These are phyloP conservation scores for Fraxinus ornus DNA, from an alignment of 305 asterid genomes.

Conservation along the genomic window DNA sequence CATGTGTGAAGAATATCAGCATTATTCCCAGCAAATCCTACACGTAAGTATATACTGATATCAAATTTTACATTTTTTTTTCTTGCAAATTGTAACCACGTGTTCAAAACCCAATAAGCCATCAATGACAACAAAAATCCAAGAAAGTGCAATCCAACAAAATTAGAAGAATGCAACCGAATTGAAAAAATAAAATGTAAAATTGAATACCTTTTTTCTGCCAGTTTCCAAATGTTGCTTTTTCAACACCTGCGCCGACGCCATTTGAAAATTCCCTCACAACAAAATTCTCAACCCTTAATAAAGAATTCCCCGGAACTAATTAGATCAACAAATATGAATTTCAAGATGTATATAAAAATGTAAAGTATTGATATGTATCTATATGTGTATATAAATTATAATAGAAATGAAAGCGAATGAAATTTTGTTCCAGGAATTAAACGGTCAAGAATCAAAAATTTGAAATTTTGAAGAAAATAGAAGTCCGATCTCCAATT, in stretches of 20 bases:
- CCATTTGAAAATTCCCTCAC: conserved; percentile 46
- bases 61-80: not conserved
- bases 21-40: not conserved
- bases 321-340: conserved; percentile 34
- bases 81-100: not conserved
- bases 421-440: not conserved
- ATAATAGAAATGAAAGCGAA: not conserved
- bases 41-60: not conserved
- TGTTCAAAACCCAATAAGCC: not conserved
- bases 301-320: conserved; percentile 21
- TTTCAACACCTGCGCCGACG: conserved; percentile 81
- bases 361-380: not conserved
- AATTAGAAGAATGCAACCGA: not conserved
- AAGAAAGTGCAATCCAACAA: not conserved
- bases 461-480: not conserved
- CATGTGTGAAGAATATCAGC: not conserved
- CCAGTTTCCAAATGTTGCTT: conserved; percentile 95
- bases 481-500: not conserved
- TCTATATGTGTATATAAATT: not conserved
- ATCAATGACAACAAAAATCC: not conserved
- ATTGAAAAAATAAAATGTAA: not conserved
- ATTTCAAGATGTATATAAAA: not conserved
- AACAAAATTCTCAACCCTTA: conserved; percentile 25
- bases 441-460: not conserved
- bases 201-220: conserved; percentile 51